Percentiles rank a stretch among this genome's conserved stretches.
Evolutionary conservation across 164 flowering plant genomes (phyloP).

Genomic region (Vitis vinifera): ASM3070453v1 NC_081805.1:24190001-24190500

Average conservation of each 20-base stretch:
- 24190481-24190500: no score
- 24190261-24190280: background rate
- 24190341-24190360: background rate
- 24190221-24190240: slow-evolving; percentile 67
- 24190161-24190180: slow-evolving; percentile 68
- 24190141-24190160: slow-evolving; percentile 46
- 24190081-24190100: background rate
- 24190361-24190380: no score
- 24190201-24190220: slow-evolving; percentile 88
- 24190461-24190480: no score
- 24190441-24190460: no score
- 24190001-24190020: no score
- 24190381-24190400: no score
- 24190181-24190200: slow-evolving; percentile 70
- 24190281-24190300: background rate
- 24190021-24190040: background rate
- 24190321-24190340: background rate
- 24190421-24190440: no score
- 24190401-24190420: no score
- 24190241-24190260: slow-evolving; percentile 22
- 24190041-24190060: background rate
- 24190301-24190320: background rate
- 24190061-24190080: background rate
- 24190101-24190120: background rate
- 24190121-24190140: slow-evolving; percentile 47